Evolutionary conservation across 2,329 filamentous ascomycete species (phyloP), one percentile per base, ranked within the genome.

Genomic region (Monosporascus sp.): DNA sequence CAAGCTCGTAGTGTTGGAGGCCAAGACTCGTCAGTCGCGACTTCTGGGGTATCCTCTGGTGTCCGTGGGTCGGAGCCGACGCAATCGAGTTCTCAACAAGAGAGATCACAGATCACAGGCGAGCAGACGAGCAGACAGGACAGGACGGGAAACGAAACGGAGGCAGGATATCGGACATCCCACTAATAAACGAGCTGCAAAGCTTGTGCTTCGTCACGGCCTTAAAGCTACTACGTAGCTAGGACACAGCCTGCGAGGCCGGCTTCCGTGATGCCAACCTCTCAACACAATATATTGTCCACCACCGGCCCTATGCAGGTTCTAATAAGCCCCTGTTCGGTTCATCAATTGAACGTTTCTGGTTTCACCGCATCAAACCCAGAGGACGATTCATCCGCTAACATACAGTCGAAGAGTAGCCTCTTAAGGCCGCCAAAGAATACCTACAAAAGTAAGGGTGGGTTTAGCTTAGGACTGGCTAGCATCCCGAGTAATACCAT

Each of bases 331-430:
- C 11, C 31, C 31, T 34, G 20, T 46, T 17, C 42, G 25, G 24
- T 46, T 22, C 7, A 31, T 17, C 22, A 25, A 50, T 48, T 47
- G 51, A 53, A 55, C 55, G 52, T 59, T 59, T 53, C 52, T 52
- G 49, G 55, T 59, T 57, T 37, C 55, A 59, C 57, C 25, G 46
- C 55, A 57, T 54, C 18, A 18, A 45, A 47, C 8, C 22, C 42
- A 25, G 42, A n/a, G n/a, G 5, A 22, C 24, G n/a, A n/a, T 46
- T 7, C n/a, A 8, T 27, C 42, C 22, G 11, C 14, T 14, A 24
- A 14, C 9, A 6, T 27, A 15, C 8, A 9, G 22, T 27, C 17
- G 25, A 22, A 17, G 24, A 22, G 24, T 46, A 22, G 5, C 22
- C 24, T 31, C 42, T 31, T 3, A 27, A 6, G n/a, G 14, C 24